phyloP scores from a whole-genome alignment of 1,284 basidiomycete genomes.

The Cutaneotrichosporon arboriforme region DNA sequence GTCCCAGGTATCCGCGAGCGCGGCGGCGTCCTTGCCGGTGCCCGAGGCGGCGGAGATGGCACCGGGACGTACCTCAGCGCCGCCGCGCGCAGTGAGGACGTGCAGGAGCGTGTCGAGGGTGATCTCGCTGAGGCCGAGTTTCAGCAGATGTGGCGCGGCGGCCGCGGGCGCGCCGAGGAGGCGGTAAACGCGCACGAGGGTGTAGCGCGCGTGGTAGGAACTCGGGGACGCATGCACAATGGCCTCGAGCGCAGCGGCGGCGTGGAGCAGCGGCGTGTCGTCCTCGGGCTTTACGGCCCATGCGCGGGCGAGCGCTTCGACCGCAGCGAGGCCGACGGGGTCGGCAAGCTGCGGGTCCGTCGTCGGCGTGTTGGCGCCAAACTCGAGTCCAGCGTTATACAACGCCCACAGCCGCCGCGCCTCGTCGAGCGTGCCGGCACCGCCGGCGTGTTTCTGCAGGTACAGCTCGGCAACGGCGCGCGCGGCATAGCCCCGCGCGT shows the following conservation, averaged over 20 bases:
- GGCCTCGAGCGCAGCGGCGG: slow-evolving; percentile 20
- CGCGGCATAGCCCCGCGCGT: slow-evolving; percentile 22
- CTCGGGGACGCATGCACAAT: slow-evolving; percentile 27
- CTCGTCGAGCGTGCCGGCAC: slow-evolving; percentile 10
- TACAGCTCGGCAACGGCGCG: slow-evolving; percentile 25
- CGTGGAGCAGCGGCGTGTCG: slow-evolving; percentile 19
- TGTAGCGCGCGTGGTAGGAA: slow-evolving; percentile 23
- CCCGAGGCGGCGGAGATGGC: slow-evolving; percentile 1
- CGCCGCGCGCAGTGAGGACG: slow-evolving; percentile 28
- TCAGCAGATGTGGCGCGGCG: slow-evolving; percentile 15
- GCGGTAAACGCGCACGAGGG: slow-evolving; percentile 32
- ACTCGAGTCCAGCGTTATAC: slow-evolving; percentile 28
- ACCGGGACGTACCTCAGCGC: slow-evolving; percentile 20
- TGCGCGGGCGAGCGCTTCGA: slow-evolving; percentile 22
- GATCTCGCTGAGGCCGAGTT: slow-evolving; percentile 30
- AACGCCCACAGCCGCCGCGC: slow-evolving; percentile 26
- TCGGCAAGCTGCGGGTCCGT: slow-evolving; percentile 41
- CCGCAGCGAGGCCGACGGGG: slow-evolving; percentile 27
- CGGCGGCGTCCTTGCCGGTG: not conserved
- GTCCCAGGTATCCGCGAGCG: slow-evolving; percentile 9
- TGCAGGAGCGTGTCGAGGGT: slow-evolving; percentile 38
- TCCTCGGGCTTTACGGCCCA: slow-evolving; percentile 14
- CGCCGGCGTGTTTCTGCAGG: slow-evolving; percentile 12
- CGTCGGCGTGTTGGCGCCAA: slow-evolving; percentile 31
- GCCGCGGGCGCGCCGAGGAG: slow-evolving; percentile 28